Conservation (phyloP, 108 stramenopile genomes). For the Aureococcus anophagefferens region DNA sequence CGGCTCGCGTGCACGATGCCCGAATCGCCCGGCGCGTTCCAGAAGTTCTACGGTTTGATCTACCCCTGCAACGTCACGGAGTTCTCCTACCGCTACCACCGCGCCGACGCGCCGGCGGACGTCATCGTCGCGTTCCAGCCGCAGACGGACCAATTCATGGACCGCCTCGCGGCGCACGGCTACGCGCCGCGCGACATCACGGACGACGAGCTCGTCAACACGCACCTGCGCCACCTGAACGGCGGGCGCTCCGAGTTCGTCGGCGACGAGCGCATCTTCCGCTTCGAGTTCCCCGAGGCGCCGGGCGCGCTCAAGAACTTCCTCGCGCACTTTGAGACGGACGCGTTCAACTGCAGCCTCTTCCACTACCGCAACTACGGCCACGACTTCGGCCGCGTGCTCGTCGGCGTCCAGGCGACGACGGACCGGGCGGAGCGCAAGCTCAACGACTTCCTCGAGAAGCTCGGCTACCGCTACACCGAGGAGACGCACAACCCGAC, state of each 20-base stretch:
- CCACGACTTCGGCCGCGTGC: slow-evolving; percentile 75
- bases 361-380: slow-evolving; percentile 98
- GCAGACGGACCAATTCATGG: slow-evolving; percentile 31
- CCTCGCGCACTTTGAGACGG: slow-evolving; percentile 54
- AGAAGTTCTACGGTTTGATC: slow-evolving; percentile 71
- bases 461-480: slow-evolving; percentile 65
- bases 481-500: slow-evolving; percentile 79
- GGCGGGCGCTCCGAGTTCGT: slow-evolving; percentile 33
- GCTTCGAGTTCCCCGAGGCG: slow-evolving; percentile 33
- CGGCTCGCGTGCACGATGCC: slow-evolving; percentile 82
- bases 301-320: neutral
- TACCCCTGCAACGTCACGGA: slow-evolving; percentile 95
- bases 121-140: slow-evolving; percentile 89
- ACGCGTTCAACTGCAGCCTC: slow-evolving; percentile 79
- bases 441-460: slow-evolving; percentile 48
- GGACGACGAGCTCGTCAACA: slow-evolving; percentile 27
- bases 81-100: slow-evolving; percentile 86
- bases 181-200: slow-evolving; percentile 14
- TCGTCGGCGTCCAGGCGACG: slow-evolving; percentile 80
- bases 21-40: slow-evolving; percentile 79
- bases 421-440: slow-evolving; percentile 33
- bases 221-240: slow-evolving; percentile 39
- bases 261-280: slow-evolving; percentile 34
- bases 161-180: neutral
- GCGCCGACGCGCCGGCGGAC: slow-evolving; percentile 56